Base-by-base conservation (phyloP, 75 land plant genomes). In the Sequoiadendron giganteum region DNA sequence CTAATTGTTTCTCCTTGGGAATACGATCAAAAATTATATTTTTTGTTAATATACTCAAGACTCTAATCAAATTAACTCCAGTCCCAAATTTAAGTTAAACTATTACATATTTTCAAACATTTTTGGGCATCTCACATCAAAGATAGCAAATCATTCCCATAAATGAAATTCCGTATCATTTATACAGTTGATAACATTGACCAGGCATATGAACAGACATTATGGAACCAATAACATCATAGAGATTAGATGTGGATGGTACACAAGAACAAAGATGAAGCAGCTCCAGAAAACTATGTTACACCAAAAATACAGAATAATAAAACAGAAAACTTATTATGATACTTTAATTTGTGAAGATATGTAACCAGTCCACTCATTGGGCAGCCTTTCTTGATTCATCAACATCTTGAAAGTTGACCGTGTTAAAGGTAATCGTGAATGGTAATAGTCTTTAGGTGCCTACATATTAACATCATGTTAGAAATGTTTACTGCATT, bases 281-380 rank as follows among this genome's bases (percentile, higher is more conserved):
- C 77, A 73, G 38, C 77, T 73, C 38, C 77, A 73, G 36, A 11
- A 32, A 32, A 73, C 77, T 5, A 72, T 73, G 77, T 30, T 73
- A 73, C 76, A 73, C 38, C 77, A 73, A 13, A 73, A 73, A 73
- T 73, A 34, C 38, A 73, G 34, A 10, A 13, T 73, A 32, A 8
- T 34, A 13, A 73, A 73, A 32, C 72, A 8, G 10, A 13, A 73
- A 73, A 32, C 72, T 25, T 11, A 28, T 73, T 34, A 73, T 10
- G 13, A 10, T 32, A 32, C 72, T 13, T 3, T 34, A 73, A 73
- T 32, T 32, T 73, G 11, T 34, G 77, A 88, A 72, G 92, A 39
- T 14, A 95, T 87, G 81, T 94, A 95, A 68, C 93, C 93, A 55
- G 47, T 90, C 96, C 96, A 95, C 83, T 95, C 96, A 30, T 86